Conservation (phyloP, 2,329 filamentous ascomycete species). For the Elsinoe necatrix region DNA sequence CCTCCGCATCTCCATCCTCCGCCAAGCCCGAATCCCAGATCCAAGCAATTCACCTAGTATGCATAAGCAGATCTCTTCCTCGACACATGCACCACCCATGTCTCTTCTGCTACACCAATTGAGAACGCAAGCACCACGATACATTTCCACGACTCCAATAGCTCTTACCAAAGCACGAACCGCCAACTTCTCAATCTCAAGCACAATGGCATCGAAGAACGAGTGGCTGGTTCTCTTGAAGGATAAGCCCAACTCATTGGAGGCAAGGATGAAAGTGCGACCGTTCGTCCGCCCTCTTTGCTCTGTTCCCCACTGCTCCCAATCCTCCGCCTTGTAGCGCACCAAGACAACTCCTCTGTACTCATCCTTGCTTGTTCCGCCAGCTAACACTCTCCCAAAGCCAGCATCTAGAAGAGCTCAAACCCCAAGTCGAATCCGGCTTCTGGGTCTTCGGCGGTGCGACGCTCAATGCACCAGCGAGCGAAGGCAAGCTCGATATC, state of each 20-base stretch:
- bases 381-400: slow-evolving; percentile 17
- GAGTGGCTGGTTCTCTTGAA: slow-evolving; percentile 47
- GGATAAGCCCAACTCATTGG: slow-evolving; percentile 35
- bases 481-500: slow-evolving; percentile 59
- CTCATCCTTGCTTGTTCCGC: slow-evolving; percentile 5
- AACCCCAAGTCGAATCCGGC: slow-evolving; percentile 46
- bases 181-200: slow-evolving; percentile 17
- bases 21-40: not conserved
- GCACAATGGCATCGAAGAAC: slow-evolving; percentile 29
- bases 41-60: not conserved
- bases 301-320: no score
- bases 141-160: slow-evolving; percentile 7
- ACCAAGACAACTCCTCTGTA: no score
- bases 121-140: not conserved
- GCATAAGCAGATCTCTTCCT: not conserved
- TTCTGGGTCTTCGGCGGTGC: slow-evolving; percentile 60
- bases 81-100: not conserved
- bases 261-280: slow-evolving; percentile 37
- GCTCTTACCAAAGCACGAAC: not conserved
- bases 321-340: no score
- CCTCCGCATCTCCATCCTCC: slow-evolving; percentile 1
- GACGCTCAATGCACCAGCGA: slow-evolving; percentile 55
- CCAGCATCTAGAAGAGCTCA: slow-evolving; percentile 51
- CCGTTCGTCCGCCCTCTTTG: slow-evolving; percentile 24
- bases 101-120: slow-evolving; percentile 2